A percentile compares a stretch with the other conserved stretches of the same genome.
Conservation (phyloP, 2,329 filamentous ascomycete species). For the Penicillium capsulatum region DNA sequence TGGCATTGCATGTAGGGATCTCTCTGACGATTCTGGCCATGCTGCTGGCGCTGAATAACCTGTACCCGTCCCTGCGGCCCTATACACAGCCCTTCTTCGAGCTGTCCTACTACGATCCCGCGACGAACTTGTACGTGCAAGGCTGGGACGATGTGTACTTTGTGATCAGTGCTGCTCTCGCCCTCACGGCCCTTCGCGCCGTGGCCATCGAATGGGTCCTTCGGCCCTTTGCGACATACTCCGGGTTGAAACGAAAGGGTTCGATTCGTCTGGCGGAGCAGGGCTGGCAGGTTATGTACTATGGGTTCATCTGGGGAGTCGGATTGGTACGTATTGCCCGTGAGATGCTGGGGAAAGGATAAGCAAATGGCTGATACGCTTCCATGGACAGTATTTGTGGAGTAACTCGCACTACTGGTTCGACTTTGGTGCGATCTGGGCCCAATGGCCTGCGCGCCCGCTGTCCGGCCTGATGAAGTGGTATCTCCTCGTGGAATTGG, state of each 20-base stretch:
- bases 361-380: constrained; percentile 7
- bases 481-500: constrained; percentile 85
- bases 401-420: constrained; percentile 72
- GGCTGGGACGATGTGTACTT: constrained; percentile 77
- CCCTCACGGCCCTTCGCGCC: constrained; percentile 83
- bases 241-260: constrained; percentile 74
- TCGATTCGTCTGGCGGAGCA: constrained; percentile 87
- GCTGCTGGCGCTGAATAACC: constrained; percentile 73
- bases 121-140: constrained; percentile 65
- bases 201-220: constrained; percentile 83
- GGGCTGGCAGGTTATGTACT: constrained; percentile 85
- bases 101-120: constrained; percentile 74
- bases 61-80: constrained; percentile 72
- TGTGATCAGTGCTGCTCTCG: constrained; percentile 71
- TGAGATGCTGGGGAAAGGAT: not conserved
- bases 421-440: constrained; percentile 75
- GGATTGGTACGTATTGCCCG: constrained; percentile 63
- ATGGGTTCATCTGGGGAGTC: constrained; percentile 72
- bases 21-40: constrained; percentile 81
- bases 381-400: constrained; percentile 65
- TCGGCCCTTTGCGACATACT: constrained; percentile 66
- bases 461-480: constrained; percentile 71
- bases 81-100: constrained; percentile 85
- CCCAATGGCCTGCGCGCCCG: constrained; percentile 75
- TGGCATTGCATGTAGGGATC: constrained; percentile 55